Conservation (phyloP, 805 yeast genomes). For the Scheffersomyces lignosus region DNA sequence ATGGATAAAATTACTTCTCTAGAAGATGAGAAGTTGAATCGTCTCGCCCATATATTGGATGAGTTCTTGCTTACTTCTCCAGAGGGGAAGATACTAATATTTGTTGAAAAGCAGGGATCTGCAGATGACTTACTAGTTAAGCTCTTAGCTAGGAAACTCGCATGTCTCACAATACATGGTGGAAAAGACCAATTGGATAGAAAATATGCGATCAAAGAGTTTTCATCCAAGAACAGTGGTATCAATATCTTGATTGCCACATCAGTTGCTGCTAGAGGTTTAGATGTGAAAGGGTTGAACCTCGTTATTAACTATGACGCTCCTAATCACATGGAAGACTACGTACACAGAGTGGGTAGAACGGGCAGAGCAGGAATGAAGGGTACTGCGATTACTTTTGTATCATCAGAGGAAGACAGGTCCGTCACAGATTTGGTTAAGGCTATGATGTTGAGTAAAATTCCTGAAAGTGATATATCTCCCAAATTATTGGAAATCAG, state of each 20-base stretch:
- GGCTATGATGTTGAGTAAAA: slow-evolving; percentile 61
- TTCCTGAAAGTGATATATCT: slow-evolving; percentile 46
- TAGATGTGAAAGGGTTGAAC: slow-evolving; percentile 85
- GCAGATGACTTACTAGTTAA: slow-evolving; percentile 71
- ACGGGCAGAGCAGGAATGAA: slow-evolving; percentile 88
- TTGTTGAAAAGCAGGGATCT: slow-evolving; percentile 84
- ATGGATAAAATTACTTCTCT: slow-evolving; percentile 26
- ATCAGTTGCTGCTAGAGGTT: slow-evolving; percentile 91
- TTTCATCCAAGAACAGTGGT: slow-evolving; percentile 52
- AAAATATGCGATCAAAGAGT: slow-evolving; percentile 68
- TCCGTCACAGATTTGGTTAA: slow-evolving; percentile 68
- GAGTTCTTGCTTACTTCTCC: slow-evolving; percentile 30
- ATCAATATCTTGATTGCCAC: slow-evolving; percentile 80
- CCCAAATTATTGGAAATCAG: slow-evolving; percentile 51
- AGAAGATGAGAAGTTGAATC: slow-evolving; percentile 50
- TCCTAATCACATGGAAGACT: slow-evolving; percentile 90
- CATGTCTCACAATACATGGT: slow-evolving; percentile 79
- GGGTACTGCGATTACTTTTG: slow-evolving; percentile 65
- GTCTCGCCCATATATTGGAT: slow-evolving; percentile 57
- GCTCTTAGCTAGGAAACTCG: slow-evolving; percentile 52
- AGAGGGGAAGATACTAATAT: slow-evolving; percentile 63
- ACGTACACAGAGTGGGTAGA: slow-evolving; percentile 93
- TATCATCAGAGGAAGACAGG: slow-evolving; percentile 60
- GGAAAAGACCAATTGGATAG: slow-evolving; percentile 88
- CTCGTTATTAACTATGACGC: slow-evolving; percentile 73